Evolutionary conservation across 306 rosid species (phyloP).

Genomic region (Canavalia ensiformis): DNA sequence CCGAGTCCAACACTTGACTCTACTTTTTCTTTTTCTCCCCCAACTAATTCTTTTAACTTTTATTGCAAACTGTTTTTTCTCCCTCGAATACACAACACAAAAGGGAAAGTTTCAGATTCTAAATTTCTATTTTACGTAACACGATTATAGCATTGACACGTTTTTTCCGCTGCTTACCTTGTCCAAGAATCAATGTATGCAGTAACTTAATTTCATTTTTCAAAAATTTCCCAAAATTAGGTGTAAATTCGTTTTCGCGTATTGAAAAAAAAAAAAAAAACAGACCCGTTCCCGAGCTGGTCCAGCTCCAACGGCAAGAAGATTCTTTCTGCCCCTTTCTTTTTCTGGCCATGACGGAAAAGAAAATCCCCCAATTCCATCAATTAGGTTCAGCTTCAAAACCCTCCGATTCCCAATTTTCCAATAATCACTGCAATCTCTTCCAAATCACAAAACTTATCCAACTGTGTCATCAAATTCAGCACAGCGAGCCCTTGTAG

Average conservation of each 20-base stretch:
- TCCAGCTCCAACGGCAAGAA: slow-evolving; percentile 8
- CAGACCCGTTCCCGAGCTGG: background rate
- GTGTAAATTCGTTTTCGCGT: background rate
- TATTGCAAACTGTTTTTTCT: too few species aligned
- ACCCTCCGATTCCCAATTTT: background rate
- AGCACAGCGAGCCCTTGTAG: slow-evolving; percentile 46
- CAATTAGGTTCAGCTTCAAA: slow-evolving; percentile 46
- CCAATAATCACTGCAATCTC: background rate
- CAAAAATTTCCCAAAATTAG: background rate
- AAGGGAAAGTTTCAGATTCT: too few species aligned
- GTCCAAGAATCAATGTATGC: too few species aligned
- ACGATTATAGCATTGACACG: too few species aligned
- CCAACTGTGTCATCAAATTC: background rate
- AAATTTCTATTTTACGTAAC: too few species aligned
- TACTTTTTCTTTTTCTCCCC: too few species aligned
- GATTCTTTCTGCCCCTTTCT: slow-evolving; percentile 15
- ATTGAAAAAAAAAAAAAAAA: background rate
- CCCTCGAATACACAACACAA: too few species aligned
- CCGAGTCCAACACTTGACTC: too few species aligned
- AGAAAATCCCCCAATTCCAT: slow-evolving; percentile 41
- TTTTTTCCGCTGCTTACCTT: too few species aligned
- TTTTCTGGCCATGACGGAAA: background rate
- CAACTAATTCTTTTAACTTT: too few species aligned
- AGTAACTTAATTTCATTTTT: too few species aligned
- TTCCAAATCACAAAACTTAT: background rate